These are phyloP conservation scores for Oryza officinalis DNA, from an alignment of 176 grass and related monocot species.

Conservation along the genomic window DNA sequence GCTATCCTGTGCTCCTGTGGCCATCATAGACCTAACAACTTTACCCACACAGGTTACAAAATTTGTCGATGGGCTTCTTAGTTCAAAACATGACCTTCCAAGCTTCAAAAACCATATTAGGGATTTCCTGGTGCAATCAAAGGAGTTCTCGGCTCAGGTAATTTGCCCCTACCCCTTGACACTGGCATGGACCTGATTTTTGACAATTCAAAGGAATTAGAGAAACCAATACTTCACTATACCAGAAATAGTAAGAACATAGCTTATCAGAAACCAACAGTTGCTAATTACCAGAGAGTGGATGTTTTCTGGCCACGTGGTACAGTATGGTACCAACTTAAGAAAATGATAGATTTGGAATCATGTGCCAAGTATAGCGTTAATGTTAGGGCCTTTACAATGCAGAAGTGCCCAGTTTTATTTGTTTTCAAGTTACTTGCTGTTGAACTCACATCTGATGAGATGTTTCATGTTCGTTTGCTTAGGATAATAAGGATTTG, in stretches of 20 bases:
- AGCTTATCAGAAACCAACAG: not conserved
- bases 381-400: not conserved
- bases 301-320: not conserved
- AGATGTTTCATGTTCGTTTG: not conserved
- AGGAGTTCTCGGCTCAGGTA: constrained; percentile 98
- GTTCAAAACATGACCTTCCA: constrained; percentile 84
- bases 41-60: constrained; percentile 67
- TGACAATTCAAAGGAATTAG: not conserved
- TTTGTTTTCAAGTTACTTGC: not conserved
- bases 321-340: not conserved
- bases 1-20: not conserved
- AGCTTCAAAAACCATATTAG: constrained; percentile 96
- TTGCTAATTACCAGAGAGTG: not conserved
- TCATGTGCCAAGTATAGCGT: not conserved
- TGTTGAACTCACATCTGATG: not conserved
- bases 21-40: not conserved
- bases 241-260: not conserved
- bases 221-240: not conserved
- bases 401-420: not conserved
- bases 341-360: not conserved
- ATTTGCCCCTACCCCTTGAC: not conserved
- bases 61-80: constrained; percentile 88
- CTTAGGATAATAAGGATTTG: constrained; percentile 97
- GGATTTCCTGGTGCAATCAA: constrained; percentile 96
- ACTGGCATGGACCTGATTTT: not conserved